Evolutionary conservation across 2,329 filamentous ascomycete species (phyloP), one percentile per base, ranked within the genome.

Genomic region (Clarireedia monteithiana): DNA sequence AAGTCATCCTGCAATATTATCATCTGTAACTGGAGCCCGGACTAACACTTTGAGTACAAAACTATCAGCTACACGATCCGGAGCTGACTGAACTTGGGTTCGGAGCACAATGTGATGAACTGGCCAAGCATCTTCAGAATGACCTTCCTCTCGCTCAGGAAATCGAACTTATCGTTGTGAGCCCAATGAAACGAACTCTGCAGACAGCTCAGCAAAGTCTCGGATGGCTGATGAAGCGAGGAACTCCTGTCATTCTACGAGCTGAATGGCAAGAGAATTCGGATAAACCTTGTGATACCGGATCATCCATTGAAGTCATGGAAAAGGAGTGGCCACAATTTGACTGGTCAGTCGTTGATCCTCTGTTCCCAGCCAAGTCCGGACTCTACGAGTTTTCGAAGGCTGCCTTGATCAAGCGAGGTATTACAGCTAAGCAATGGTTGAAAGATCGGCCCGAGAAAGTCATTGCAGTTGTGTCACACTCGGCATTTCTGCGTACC

Each of bases 221-320:
- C 2, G 66, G 65, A 3, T 69, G 65, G 64, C 55, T 68, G 34
- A 68, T 69, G 45, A 58, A 63, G n/a, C 53, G 58, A 26, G 66
- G 66, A 6, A 60, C 67, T 15, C 63, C 64, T 3, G 64, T 68
- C 1, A 48, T 67, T 1, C 57, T 67, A 10, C 61, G 62, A 44
- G 53, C 68, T 4, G 64, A 68, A 57, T 68, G 63, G 61, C 68
- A 69, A 51, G 68, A 69, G 56, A 69, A 67, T 48, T 66, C 66
- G 12, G 57, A 54, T 27, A 64, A 66, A 26, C 67, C 67, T 24
- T 68, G 66, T 60, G 67, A 69, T 45, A 66, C 60, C 10, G 67
- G 68, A n/a, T 63, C 60, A 17, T 7, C 56, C 1, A 62, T 66
- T 7, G 38, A 60, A 17, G 45, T 47, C 3, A 68, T 70, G 63